Evolutionary conservation across 2,329 filamentous ascomycete species (phyloP), one percentile per base, ranked within the genome.

Genomic region (Pezicula neosporulosa): DNA sequence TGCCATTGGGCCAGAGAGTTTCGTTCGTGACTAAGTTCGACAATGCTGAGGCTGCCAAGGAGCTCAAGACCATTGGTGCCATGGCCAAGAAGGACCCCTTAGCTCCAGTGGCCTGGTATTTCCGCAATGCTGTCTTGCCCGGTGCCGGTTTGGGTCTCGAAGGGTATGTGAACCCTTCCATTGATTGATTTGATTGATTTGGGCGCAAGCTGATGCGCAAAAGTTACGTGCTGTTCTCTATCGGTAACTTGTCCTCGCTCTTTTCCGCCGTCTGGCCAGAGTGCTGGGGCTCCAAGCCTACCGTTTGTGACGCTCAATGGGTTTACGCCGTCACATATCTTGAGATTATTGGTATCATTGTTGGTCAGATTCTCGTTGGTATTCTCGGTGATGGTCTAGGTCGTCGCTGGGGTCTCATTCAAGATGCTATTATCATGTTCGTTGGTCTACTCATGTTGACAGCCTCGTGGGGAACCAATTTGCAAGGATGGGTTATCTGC

Each of bases 401-500:
- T 60, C 90, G 93, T 66, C 89, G 93, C 63, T 97, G 87, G 83
- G 93, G 93, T 80, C 80, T 97, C 19, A 96, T 97, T 61, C 93
- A 97, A 72, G 93, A 97, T 72, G 93, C 93, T 41, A 68, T 81
- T 55, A 92, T 97, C 77, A 97, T 97, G 93, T 90, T 97, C 60
- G 63, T 96, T 61, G 93, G 93, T 75, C 79, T 97, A 18, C 65
- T 96, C 63, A 94, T 97, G 88, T 80, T 97, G 51, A 95, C 89
- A 45, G 89, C 90, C 54, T 87, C 88, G 21, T 97, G 93, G 93
- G 93, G 92, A 56, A 72, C 87, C 30, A 90, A 82, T 35, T 78
- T 95, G 47, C 86, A 97, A 65, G 92, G 92, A 62, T 97, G 93
- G 93, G 89, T 97, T 52, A 96, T 97, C 66, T 96, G 91, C 79